phyloP scores from a whole-genome alignment of 805 yeast species.

The Saturnispora ahearnii region DNA sequence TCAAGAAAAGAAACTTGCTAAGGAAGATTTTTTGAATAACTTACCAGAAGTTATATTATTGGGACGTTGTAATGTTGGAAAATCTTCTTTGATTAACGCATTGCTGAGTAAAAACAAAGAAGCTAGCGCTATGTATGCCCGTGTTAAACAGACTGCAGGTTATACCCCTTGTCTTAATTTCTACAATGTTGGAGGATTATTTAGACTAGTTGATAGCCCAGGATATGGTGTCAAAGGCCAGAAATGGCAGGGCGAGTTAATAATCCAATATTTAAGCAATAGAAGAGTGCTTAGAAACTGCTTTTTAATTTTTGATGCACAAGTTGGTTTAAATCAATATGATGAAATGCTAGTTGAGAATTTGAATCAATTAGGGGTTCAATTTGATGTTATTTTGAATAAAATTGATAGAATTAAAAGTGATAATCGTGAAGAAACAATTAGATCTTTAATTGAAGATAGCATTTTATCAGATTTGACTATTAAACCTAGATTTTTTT shows the following conservation, averaged over 20 bases:
- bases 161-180: conserved; percentile 59
- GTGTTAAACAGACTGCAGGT: conserved; percentile 28
- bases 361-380: conserved; percentile 45
- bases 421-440: conserved; percentile 22
- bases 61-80: conserved; percentile 82
- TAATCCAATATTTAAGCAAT: conserved; percentile 49
- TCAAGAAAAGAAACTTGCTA: conserved; percentile 16
- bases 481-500: conserved; percentile 33
- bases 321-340: conserved; percentile 47
- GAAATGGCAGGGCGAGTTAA: conserved; percentile 58
- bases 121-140: conserved; percentile 32
- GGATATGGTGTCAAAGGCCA: conserved; percentile 79
- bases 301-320: conserved; percentile 53
- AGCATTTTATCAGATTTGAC: conserved; percentile 33
- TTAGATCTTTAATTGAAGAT: conserved; percentile 32
- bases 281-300: conserved; percentile 48
- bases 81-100: conserved; percentile 65
- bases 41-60: conserved; percentile 70
- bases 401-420: conserved; percentile 54
- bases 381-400: conserved; percentile 69
- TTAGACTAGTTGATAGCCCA: conserved; percentile 75
- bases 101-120: conserved; percentile 36
- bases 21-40: conserved; percentile 24
- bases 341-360: conserved; percentile 47
- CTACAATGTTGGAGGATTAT: conserved; percentile 52